Evolutionary conservation across 495 filamentous ascomycete species (phyloP), one percentile per base, ranked within the genome.

Genomic region (Tuber indicum): DNA sequence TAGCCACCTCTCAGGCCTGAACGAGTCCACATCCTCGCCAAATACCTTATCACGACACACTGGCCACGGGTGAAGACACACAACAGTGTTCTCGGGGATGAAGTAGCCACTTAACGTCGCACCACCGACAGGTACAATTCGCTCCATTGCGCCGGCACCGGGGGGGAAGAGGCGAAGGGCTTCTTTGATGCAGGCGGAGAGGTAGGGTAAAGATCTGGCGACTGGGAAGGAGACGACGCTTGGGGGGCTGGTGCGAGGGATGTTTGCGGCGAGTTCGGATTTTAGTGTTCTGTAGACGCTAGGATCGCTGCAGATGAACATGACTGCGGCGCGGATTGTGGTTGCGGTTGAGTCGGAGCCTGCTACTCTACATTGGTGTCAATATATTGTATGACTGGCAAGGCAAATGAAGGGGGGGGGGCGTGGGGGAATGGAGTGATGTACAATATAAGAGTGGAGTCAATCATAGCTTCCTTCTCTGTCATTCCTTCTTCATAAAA

Each of bases 341-440:
- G 87, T 89, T 0, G 89, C 88, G 0, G 88, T 89, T 17, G 91
- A 91, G 76, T 93, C 91, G 12, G 89, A 88, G n/a, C 89, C 90
- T 3, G 90, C 90, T 16, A 91, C 82, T 89, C 89, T 0, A 87
- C 87, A 74, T 87, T 86, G 79, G 89, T 85, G 73, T 89, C 86
- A 36, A 86, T 85, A 78, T 86, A 81, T 17, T 86, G 84, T 9
- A 89, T 81, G 69, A 84, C 78, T 23, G 81, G 78, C 0, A 82
- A 84, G 23, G 77, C 71, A 45, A 84, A 80, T 21, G 84, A 32
- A 32, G 47, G 23, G n/a, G n/a, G n/a, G n/a, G n/a, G 10, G 45
- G 19, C 45, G 45, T 46, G 45, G 45, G 45, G 45, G 16, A 46
- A 10, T 49, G 7, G 47, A 3, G 47, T 32, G 1, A 32, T 32